Evolutionary conservation across 106 monocot species (phyloP).

Genomic region (Dactylorhiza incarnata): DNA sequence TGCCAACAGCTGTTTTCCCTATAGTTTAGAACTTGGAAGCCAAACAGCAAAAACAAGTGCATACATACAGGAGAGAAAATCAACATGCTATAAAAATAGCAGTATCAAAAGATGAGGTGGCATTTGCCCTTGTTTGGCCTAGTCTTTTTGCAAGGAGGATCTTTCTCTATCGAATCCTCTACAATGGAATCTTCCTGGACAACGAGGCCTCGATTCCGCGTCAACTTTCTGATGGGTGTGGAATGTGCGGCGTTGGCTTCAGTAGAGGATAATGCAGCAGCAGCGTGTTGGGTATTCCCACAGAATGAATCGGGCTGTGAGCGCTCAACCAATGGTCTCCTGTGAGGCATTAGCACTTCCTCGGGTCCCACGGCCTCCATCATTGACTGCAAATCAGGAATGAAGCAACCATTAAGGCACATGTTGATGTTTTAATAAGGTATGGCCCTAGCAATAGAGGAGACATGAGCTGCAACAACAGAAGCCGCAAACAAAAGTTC

Average conservation of each 20-base stretch:
- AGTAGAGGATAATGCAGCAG: background rate
- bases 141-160: background rate
- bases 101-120: background rate
- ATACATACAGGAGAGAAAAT: background rate
- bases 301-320: too few relatives aligned
- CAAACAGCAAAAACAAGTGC: too few relatives aligned
- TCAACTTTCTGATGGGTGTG: constrained; percentile 29
- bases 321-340: too few relatives aligned
- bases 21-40: too few relatives aligned
- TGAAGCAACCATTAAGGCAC: background rate
- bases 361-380: background rate
- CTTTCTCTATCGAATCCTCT: constrained; percentile 19
- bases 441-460: too few relatives aligned
- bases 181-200: constrained; percentile 14
- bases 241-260: too few relatives aligned
- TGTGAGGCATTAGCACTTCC: too few relatives aligned
- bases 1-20: too few relatives aligned
- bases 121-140: background rate
- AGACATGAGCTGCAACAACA: background rate
- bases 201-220: background rate
- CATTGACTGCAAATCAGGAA: background rate
- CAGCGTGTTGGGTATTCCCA: too few relatives aligned
- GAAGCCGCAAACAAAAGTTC: background rate
- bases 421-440: background rate
- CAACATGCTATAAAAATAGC: too few relatives aligned